These are phyloP conservation scores for Venturia pyrina DNA, from an alignment of 2,329 filamentous ascomycete genomes.

Conservation along the genomic window DNA sequence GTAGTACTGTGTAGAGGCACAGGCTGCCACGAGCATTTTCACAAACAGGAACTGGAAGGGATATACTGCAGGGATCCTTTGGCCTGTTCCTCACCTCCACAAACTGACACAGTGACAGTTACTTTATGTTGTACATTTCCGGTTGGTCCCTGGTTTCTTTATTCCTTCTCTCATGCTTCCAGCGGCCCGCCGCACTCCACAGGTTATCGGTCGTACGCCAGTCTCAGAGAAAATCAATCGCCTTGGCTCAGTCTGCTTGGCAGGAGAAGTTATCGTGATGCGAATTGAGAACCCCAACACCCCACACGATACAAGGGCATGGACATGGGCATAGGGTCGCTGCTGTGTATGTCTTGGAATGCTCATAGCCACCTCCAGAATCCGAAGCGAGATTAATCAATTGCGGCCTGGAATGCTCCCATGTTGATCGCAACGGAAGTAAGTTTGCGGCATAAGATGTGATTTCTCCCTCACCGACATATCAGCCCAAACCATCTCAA, in stretches of 20 bases:
- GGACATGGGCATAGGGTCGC: too few relatives aligned
- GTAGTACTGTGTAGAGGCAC: too few relatives aligned
- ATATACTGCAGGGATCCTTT: not conserved
- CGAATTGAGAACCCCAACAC: not conserved
- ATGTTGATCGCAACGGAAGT: not conserved
- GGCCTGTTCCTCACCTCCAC: not conserved
- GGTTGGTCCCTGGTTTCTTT: not conserved
- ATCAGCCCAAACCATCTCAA: not conserved
- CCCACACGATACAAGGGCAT: not conserved
- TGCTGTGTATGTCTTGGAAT: not conserved
- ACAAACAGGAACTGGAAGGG: not conserved
- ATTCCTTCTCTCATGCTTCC: not conserved
- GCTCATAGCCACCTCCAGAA: not conserved
- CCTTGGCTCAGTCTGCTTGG: not conserved
- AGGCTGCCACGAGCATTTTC: not conserved
- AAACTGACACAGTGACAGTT: not conserved
- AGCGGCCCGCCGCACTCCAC: not conserved
- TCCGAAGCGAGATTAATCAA: not conserved
- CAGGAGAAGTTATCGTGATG: not conserved
- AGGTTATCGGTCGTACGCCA: not conserved
- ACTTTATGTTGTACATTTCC: not conserved
- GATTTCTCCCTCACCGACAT: not conserved
- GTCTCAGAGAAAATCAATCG: not conserved
- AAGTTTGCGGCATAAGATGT: not conserved
- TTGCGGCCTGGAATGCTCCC: not conserved